These are phyloP conservation scores for Zygotorulaspora mrakii DNA, from an alignment of 1,139 yeast genomes.

Conservation along the genomic window DNA sequence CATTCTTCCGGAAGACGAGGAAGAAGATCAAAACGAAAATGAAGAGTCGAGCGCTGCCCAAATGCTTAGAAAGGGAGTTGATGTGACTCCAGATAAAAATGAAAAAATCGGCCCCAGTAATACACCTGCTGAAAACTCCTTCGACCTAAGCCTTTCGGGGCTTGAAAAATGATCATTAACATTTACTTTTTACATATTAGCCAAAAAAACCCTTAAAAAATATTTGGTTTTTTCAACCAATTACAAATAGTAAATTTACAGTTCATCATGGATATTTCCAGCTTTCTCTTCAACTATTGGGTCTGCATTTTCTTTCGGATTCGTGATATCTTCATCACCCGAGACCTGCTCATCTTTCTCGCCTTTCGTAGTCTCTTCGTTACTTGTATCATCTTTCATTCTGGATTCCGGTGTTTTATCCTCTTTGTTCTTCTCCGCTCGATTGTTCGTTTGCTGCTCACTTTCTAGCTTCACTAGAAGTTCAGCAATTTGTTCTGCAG, in stretches of 20 bases:
- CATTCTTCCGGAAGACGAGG: constrained; percentile 40
- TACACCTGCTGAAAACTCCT: constrained; percentile 13
- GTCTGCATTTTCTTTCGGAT: not conserved
- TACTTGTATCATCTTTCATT: not conserved
- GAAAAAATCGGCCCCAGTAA: constrained; percentile 7
- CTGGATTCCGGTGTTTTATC: not conserved
- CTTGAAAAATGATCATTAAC: constrained; percentile 4
- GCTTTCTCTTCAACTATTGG: not conserved
- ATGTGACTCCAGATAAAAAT: constrained; percentile 6
- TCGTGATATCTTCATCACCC: constrained; percentile 2
- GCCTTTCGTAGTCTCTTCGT: not conserved
- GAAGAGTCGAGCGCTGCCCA: constrained; percentile 1
- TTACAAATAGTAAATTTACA: constrained; percentile 3
- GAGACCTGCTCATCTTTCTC: not conserved
- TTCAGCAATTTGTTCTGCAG: constrained; percentile 9
- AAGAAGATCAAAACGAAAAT: constrained; percentile 8
- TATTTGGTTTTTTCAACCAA: too few relatives aligned
- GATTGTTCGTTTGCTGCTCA: not conserved
- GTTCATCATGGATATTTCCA: constrained; percentile 6
- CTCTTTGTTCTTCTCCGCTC: not conserved
- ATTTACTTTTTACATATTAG: too few relatives aligned
- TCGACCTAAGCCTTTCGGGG: constrained; percentile 15
- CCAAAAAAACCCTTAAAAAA: too few relatives aligned
- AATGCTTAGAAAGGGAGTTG: not conserved
- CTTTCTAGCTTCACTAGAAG: constrained; percentile 2